Evolutionary conservation across 1,284 basidiomycete species (phyloP), one percentile per base, ranked within the genome.

Genomic region (Phellopilus nigrolimitatus): DNA sequence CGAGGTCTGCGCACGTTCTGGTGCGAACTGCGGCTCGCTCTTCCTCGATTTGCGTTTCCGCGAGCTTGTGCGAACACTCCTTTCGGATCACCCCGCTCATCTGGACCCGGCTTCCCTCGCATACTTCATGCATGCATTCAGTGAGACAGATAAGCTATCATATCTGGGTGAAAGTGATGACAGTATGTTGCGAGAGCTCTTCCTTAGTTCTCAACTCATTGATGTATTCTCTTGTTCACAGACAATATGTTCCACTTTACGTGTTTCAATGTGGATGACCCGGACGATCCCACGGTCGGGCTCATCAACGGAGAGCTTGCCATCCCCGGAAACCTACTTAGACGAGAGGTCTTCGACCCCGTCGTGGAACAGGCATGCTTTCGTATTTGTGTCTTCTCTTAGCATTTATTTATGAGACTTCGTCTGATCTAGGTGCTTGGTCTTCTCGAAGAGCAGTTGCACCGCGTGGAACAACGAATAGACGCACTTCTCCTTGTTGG

Each of bases 61-160:
- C 21, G 84, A 86, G 57, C 75, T 91, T 8, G 83, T 91, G 47
- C 78, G 76, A 56, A 76, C 73, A 56, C 72, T 88, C 58, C 69
- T 92, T 52, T 74, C 73, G 21, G 80, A 85, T 60, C 89, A 91
- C 59, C 88, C 89, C 12, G 81, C 76, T 0, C 89, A 91, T 66
- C 75, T 91, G 17, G 88, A 91, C 61, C 68, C 79, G 1, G 79
- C 84, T 9, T 88, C 84, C 53, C 66, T 90, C 57, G 85, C 86
- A 1, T 87, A 86, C 66, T 91, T 91, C 64, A 88, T 88, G 84
- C 83, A 89, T 60, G 79, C 84, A 2, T 91, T 91, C 60, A 84
- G 83, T 57, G 87, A 91, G 66, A 85, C 85, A n/a, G 88, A 91
- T 62, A 91, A 91, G 64, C 67, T 89, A 47, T 75, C 75, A 25